Evolutionary conservation across 306 rosid species (phyloP).

Genomic region (Prinsepia uniflora): DNA sequence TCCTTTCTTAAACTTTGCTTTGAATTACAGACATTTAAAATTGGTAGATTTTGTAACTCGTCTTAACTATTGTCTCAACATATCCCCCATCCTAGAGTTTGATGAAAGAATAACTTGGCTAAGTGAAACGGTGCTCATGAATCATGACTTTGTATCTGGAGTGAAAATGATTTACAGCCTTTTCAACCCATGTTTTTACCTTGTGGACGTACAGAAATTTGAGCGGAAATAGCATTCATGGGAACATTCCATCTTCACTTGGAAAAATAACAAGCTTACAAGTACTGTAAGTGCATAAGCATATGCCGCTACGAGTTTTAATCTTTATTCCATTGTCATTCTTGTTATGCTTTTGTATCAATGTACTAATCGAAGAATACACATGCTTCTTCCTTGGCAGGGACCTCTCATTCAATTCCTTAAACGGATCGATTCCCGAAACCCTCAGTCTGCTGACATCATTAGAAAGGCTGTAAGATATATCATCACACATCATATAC

Average conservation of each 20-base stretch:
- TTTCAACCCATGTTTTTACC: conserved; percentile 25
- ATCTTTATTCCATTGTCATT: too few species aligned
- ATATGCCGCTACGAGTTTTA: not conserved
- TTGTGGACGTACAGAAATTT: conserved; percentile 56
- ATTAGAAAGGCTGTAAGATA: conserved; percentile 63
- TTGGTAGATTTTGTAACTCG: not conserved
- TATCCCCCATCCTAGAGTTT: not conserved
- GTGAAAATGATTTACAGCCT: not conserved
- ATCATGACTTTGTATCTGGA: too few species aligned
- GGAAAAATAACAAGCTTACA: conserved; percentile 64
- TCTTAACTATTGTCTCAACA: conserved; percentile 3
- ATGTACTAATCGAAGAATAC: conserved; percentile 23
- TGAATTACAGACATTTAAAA: not conserved
- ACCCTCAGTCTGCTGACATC: conserved; percentile 76
- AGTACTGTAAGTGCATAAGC: conserved; percentile 65
- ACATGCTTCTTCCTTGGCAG: conserved; percentile 41
- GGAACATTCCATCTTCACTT: conserved; percentile 74
- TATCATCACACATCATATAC: conserved; percentile 12
- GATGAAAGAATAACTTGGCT: conserved; percentile 14
- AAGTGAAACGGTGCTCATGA: too few species aligned
- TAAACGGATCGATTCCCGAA: conserved; percentile 93
- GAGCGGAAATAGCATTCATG: conserved; percentile 80
- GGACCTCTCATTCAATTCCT: conserved; percentile 80
- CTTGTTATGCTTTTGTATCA: conserved; percentile 7
- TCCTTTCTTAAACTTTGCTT: conserved; percentile 22